Evolutionary conservation across 2,329 filamentous ascomycete genomes (phyloP).

Genomic region (Didymella segeticola): DNA sequence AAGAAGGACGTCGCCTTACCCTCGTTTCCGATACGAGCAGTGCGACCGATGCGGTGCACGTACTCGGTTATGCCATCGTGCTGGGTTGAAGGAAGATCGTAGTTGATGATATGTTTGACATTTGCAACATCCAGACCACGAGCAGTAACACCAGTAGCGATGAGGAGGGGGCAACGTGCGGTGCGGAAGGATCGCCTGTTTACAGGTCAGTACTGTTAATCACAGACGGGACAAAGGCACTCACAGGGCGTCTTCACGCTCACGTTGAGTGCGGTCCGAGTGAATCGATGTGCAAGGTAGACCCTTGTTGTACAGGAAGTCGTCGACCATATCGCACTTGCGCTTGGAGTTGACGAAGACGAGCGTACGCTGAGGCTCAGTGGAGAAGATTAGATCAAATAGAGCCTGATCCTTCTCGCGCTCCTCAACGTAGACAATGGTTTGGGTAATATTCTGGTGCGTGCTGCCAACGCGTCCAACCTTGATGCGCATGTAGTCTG

Average conservation of each 20-base stretch:
- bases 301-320: constrained; percentile 80
- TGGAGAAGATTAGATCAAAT: constrained; percentile 73
- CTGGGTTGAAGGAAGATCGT: constrained; percentile 75
- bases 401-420: constrained; percentile 73
- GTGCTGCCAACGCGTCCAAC: constrained; percentile 87
- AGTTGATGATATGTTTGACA: constrained; percentile 93
- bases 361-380: constrained; percentile 78
- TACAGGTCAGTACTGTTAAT: constrained; percentile 6
- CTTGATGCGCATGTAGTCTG: constrained; percentile 78
- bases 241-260: constrained; percentile 88
- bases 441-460: constrained; percentile 82
- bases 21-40: constrained; percentile 87
- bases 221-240: constrained; percentile 31
- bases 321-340: constrained; percentile 82
- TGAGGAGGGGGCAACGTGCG: constrained; percentile 77
- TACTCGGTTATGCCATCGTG: constrained; percentile 95
- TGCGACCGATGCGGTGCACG: constrained; percentile 92
- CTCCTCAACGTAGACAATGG: constrained; percentile 70
- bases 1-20: constrained; percentile 91
- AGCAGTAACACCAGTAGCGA: constrained; percentile 85
- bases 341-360: constrained; percentile 88
- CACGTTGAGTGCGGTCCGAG: constrained; percentile 81
- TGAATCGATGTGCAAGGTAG: constrained; percentile 91
- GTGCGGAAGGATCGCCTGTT: constrained; percentile 74
- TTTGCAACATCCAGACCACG: constrained; percentile 89